Base-by-base conservation (phyloP, 78 protist genomes). In the Dictyostelium citrinum region DNA sequence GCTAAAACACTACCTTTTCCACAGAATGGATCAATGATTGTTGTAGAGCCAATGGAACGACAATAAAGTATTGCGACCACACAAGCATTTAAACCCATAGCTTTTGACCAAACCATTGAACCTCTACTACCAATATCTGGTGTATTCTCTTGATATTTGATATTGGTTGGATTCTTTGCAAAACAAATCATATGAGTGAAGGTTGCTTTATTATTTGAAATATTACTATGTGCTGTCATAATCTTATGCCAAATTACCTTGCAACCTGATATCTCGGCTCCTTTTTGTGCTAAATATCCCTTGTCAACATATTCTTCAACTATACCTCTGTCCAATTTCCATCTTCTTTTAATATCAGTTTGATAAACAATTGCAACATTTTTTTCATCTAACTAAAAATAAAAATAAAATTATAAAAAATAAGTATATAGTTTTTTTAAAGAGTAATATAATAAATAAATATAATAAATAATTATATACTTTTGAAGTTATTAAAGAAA, bases 301-400 rank as follows among this genome's bases (percentile, higher is more conserved):
- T 88, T 88, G 24, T 88, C 93, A 8, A 88, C 16, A 49, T 88
- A 88, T 27, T 88, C 86, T 24, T 78, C 85, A 4, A 78, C 12
- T 22, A 37, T 22, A 45, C 64, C 17, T 43, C 71, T 86, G n/a
- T 58, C 70, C 17, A 27, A 11, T 68, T 88, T 88, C 16, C 22
- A 60, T 49, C 55, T 77, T 12, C 31, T 78, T 78, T 39, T 88
- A 49, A 88, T 64, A 88, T 88, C 93, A n/a, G 93, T 78, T 78
- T 88, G 93, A 88, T 88, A 88, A 55, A 88, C 68, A n/a, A 88
- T 88, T 31, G 85, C 93, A 2, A 88, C 93, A 88, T 88, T 88
- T 2, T 76, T 76, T 31, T 88, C 85, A 29, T 58, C 39, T 27
- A 84, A 84, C 91, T 84, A 55, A 7, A 10, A n/a, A 39, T 22